Base-by-base conservation (phyloP, 371 early-diverging fungal genomes). In the Apophysomyces ossiformis region DNA sequence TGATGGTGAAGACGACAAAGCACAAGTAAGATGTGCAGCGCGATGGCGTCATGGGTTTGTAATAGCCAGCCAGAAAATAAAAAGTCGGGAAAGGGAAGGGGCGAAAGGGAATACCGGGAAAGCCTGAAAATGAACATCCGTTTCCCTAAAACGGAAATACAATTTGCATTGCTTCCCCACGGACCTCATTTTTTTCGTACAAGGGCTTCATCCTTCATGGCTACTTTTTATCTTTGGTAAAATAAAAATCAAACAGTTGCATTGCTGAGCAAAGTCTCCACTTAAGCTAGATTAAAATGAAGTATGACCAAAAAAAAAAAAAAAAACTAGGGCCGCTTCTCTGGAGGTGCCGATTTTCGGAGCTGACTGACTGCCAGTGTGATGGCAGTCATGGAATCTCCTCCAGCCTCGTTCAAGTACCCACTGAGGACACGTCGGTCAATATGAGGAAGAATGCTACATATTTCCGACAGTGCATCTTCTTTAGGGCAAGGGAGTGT, bases 351-450 rank as follows among this genome's bases (percentile, higher is more conserved):
- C 16, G 46, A 7, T 58, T 65, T 72, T n/a, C 73, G 61, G 26
- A 73, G 58, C 36, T 81, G 78, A 7, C 75, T 71, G 70, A 81
- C 74, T 7, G 81, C 81, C 15, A 81, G 60, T 7, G 78, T 75
- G 41, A 81, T 78, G 13, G 78, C 81, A 9, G 74, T 71, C 76
- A 78, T 78, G 56, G 71, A 72, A 62, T 81, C 81, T 7, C 81
- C 81, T 57, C 68, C 70, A 0, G 81, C 74, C 26, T 76, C 72
- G 46, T 71, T 65, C 41, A 81, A 58, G 61, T 81, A 81, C 21
- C 73, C 75, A 47, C 73, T 63, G 8, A 81, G 63, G 4, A 73
- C 71, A 43, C 70, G 67, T 6, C 76, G 66, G 56, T 81, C 78
- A 3, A 81, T 64, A 59, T 81, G 71, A 5, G 81, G 81, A 9